Evolutionary conservation across 73 alveolate species (phyloP).

Genomic region (Blepharisma japonicum): DNA sequence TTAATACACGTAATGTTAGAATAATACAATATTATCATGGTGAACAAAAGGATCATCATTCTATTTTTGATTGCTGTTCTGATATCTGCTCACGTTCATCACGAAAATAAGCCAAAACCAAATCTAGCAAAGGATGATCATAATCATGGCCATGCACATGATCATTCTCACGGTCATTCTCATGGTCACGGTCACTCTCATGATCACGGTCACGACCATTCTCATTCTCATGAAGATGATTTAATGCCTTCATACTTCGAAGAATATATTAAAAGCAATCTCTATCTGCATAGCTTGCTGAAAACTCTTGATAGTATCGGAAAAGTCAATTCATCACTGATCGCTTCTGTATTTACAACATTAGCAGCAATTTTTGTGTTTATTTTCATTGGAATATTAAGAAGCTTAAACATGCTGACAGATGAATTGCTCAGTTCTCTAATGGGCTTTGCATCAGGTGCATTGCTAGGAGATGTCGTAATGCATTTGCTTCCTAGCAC

Average conservation of each 20-base stretch:
- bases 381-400: constrained; percentile 20
- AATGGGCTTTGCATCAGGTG: constrained; percentile 26
- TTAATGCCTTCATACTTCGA: constrained; percentile 31
- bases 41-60: constrained; percentile 36
- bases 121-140: not conserved
- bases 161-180: constrained; percentile 41
- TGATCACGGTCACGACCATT: constrained; percentile 42
- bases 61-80: constrained; percentile 10
- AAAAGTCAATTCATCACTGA: not conserved
- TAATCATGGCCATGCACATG: constrained; percentile 47
- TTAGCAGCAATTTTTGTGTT: not conserved
- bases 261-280: constrained; percentile 30
- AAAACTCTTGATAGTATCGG: too few relatives aligned
- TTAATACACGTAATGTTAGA: not conserved
- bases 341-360: constrained; percentile 16
- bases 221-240: constrained; percentile 49
- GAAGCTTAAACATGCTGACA: not conserved
- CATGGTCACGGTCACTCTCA: constrained; percentile 37
- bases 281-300: not conserved
- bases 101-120: constrained; percentile 1
- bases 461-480: constrained; percentile 26
- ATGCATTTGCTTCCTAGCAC: constrained; percentile 23
- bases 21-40: not conserved
- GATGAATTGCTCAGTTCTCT: constrained; percentile 14
- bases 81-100: constrained; percentile 24